Conservation (phyloP, 2,329 filamentous ascomycete genomes). For the Fusarium pseudocircinatum region DNA sequence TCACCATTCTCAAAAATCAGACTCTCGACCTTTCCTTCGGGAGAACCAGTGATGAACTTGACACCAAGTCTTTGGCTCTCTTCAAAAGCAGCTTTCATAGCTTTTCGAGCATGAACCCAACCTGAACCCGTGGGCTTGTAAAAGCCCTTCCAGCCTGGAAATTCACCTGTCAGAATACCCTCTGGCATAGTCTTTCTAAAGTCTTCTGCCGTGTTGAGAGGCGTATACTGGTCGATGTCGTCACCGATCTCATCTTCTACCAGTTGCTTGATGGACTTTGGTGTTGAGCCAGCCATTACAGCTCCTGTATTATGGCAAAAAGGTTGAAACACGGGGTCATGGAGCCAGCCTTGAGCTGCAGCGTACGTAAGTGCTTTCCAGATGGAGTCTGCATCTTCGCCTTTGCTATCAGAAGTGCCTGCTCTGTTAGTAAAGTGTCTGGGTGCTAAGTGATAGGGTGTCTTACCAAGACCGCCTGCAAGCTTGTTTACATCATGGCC, state of each 20-base stretch:
- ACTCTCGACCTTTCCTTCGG: neutral
- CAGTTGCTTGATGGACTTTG: conserved; percentile 11
- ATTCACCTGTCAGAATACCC: conserved; percentile 17
- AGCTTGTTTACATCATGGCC: conserved; percentile 34
- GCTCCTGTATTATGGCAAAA: conserved; percentile 28
- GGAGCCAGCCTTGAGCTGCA: conserved; percentile 16
- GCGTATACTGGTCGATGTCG: conserved; percentile 6
- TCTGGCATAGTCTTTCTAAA: conserved; percentile 24
- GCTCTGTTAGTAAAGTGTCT: neutral
- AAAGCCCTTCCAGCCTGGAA: conserved; percentile 26
- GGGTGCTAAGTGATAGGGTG: accelerated
- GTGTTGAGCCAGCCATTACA: conserved; percentile 17
- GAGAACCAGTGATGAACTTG: conserved; percentile 17
- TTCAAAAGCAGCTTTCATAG: conserved; percentile 20
- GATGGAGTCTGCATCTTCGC: neutral
- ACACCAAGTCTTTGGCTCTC: conserved; percentile 21
- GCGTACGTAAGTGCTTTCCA: conserved; percentile 6
- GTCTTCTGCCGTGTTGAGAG: conserved; percentile 14
- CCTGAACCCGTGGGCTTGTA: conserved; percentile 18
- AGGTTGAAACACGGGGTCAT: conserved; percentile 13
- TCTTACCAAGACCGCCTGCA: neutral
- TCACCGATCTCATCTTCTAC: conserved; percentile 20
- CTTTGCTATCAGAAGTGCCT: conserved; percentile 9
- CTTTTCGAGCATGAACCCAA: conserved; percentile 31
- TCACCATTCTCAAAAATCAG: conserved; percentile 10